Conservation (phyloP, 2,329 filamentous ascomycete species). For the Sclerotinia spermophila region DNA sequence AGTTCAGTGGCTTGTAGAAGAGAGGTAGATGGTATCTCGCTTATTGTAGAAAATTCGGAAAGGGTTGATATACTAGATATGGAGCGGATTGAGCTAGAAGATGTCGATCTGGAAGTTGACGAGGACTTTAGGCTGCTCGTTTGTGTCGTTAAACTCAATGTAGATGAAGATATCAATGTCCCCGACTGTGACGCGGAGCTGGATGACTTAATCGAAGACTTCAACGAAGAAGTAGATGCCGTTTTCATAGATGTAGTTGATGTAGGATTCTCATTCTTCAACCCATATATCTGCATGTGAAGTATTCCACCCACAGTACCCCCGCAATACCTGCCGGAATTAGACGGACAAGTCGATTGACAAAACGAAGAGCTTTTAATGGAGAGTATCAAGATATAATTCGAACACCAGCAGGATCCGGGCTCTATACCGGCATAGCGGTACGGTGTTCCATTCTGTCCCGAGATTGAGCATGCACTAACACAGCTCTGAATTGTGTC, state of each 20-base stretch:
- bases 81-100: neutral
- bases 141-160: neutral
- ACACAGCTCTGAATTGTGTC: slow-evolving; percentile 10
- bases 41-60: neutral
- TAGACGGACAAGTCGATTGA: slow-evolving; percentile 1
- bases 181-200: neutral
- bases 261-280: neutral
- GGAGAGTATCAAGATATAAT: slow-evolving; percentile 4
- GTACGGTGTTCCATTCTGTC: neutral
- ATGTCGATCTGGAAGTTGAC: neutral
- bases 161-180: neutral
- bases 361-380: neutral
- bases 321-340: neutral
- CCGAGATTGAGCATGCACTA: neutral
- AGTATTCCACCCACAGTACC: neutral
- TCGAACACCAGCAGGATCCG: slow-evolving; percentile 5
- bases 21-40: neutral
- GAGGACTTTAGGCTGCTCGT: neutral
- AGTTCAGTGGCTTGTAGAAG: neutral
- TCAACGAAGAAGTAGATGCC: neutral
- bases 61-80: neutral
- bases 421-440: slow-evolving; percentile 7
- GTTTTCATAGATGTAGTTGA: neutral
- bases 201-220: neutral
- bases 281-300: slow-evolving; percentile 12